Percentiles rank a stretch among this genome's conserved stretches.
These are phyloP conservation scores for Lachnellula hyalina DNA, from an alignment of 2,329 filamentous ascomycete genomes.

Conservation along the genomic window DNA sequence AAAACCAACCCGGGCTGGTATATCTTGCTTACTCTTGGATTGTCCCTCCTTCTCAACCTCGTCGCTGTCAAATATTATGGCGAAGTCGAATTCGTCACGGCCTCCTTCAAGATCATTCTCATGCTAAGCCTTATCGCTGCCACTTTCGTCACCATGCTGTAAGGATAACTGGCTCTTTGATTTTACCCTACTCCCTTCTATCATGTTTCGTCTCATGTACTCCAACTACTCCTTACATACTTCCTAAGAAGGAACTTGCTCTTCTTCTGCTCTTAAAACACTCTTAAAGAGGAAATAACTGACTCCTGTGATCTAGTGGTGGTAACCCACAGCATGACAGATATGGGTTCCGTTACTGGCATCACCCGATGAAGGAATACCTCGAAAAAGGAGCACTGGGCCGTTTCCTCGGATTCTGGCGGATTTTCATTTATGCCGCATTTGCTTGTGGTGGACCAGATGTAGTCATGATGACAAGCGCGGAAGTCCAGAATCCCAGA, in stretches of 20 bases:
- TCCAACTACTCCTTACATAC: too few species aligned
- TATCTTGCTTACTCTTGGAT: conserved; percentile 34
- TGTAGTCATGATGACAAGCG: conserved; percentile 47
- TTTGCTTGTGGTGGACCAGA: conserved; percentile 44
- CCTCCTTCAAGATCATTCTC: conserved; percentile 54
- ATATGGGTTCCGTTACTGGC: conserved; percentile 47
- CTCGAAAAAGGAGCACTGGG: conserved; percentile 51
- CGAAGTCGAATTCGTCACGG: conserved; percentile 58
- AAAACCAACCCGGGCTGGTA: conserved; percentile 36
- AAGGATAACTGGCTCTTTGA: too few species aligned
- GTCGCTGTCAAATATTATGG: conserved; percentile 41
- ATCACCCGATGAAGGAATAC: conserved; percentile 62
- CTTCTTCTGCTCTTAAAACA: too few species aligned
- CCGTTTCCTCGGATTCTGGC: conserved; percentile 46
- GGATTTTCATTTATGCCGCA: conserved; percentile 32
- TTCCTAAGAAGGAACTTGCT: too few species aligned
- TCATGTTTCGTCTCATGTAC: too few species aligned
- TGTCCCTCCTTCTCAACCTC: conserved; percentile 15
- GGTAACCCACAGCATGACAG: conserved; percentile 47
- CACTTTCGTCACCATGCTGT: conserved; percentile 51
- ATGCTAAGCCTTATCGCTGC: conserved; percentile 53
- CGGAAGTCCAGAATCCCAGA: conserved; percentile 47
- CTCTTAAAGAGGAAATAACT: too few species aligned
- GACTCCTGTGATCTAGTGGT: too few species aligned
- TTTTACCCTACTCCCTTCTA: too few species aligned